Evolutionary conservation across 2,329 filamentous ascomycete species (phyloP).

Genomic region (Fusarium pseudonygamai): DNA sequence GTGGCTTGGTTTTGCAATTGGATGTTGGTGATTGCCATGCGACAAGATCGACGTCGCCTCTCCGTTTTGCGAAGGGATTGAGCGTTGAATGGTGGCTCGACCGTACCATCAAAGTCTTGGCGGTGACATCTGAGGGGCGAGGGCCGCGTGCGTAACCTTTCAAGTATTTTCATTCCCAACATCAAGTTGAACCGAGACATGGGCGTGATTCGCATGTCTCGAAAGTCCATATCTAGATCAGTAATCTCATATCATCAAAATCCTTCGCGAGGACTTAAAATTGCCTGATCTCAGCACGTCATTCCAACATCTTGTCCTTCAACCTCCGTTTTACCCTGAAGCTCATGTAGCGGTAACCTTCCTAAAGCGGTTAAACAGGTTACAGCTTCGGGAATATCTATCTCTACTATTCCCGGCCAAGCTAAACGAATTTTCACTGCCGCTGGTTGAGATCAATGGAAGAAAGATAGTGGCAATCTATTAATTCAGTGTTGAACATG

Average conservation of each 20-base stretch:
- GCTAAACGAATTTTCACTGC: not conserved
- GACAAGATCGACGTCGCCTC: not conserved
- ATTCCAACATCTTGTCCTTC: not conserved
- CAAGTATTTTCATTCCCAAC: too few relatives aligned
- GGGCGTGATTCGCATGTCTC: rapidly evolving
- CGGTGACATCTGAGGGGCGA: not conserved
- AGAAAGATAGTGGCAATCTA: not conserved
- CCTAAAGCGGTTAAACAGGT: slow-evolving; percentile 14
- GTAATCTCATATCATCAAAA: not conserved
- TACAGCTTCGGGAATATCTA: slow-evolving; percentile 8
- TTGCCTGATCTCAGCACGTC: not conserved
- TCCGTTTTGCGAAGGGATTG: not conserved
- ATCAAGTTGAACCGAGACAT: not conserved
- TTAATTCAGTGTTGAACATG: not conserved
- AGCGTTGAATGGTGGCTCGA: not conserved
- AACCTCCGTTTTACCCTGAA: not conserved
- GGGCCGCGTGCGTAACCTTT: not conserved
- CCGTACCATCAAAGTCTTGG: slow-evolving; percentile 1
- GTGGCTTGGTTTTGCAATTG: not conserved
- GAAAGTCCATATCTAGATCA: not conserved
- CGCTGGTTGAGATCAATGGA: not conserved
- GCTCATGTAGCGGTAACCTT: slow-evolving; percentile 36
- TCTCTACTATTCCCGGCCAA: not conserved
- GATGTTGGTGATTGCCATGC: not conserved
- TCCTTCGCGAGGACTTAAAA: not conserved